Base-by-base conservation (phyloP, 805 yeast species). In the Wickerhamiella musiphila region DNA sequence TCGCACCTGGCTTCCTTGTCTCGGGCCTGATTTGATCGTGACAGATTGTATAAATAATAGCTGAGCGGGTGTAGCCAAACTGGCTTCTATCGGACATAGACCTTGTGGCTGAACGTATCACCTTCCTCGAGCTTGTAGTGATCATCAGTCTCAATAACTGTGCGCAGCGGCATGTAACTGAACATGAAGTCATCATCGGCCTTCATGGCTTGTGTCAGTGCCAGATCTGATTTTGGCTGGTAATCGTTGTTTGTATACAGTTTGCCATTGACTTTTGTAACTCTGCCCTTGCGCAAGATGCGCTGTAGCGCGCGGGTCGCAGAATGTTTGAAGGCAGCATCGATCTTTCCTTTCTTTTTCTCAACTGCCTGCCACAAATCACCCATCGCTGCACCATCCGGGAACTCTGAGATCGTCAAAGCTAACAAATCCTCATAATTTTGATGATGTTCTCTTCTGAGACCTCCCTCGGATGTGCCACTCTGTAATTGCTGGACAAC, bases 301-400 rank as follows among this genome's bases (percentile, higher is more conserved):
- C 59, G 40, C 34, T 54, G 59, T 27, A 54, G 35, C n/a, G 59
- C 59, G 25, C 58, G 43, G 12, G 53, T 46, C 2, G 56, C 54
- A 1, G 54, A 45, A 32, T 54, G 58, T 23, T 50, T 44, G 39
- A 54, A 52, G 5, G 49, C 34, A 7, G 55, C 45, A 34, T 52
- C 54, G 13, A 52, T 42, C 21, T 39, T 38, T 6, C 35, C 30
- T 10, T 49, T 43, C 28, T 48, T 51, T 4, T 36, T 33, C 29
- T 42, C 42, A 8, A 44, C 26, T 18, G 39, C 41, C 21, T 32
- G 26, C 44, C 46, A 46, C 10, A 46, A 35, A 15, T 42, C 43
- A 5, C 28, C 19, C 14, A 42, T 21, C 2, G 38, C 38, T 22
- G 42, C 21, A 5, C 55, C 56, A 15, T 40, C 44, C 2, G 56